Evolutionary conservation across 2,329 filamentous ascomycete species (phyloP).

Genomic region (Pseudodiploospora longispora): DNA sequence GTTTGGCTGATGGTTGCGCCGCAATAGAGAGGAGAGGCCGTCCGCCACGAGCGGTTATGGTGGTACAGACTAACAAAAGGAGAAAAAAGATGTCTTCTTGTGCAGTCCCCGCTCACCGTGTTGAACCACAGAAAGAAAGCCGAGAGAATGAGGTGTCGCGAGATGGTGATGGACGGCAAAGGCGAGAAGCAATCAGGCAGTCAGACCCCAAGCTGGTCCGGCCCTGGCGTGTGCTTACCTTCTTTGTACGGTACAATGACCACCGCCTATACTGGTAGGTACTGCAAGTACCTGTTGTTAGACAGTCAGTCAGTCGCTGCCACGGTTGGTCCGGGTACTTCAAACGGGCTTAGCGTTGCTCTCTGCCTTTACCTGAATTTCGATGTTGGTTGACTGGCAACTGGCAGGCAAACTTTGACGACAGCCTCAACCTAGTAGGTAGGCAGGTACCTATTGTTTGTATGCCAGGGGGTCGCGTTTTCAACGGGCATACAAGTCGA

Average conservation of each 20-base stretch:
- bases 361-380: conserved; percentile 3
- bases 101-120: conserved; percentile 1
- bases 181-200: conserved; percentile 5
- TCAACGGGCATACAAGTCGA: too few relatives aligned
- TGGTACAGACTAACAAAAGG: neutral
- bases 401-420: too few relatives aligned
- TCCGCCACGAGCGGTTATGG: neutral
- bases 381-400: too few relatives aligned
- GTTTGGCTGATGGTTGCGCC: neutral
- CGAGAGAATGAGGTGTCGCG: conserved; percentile 1
- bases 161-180: conserved; percentile 5
- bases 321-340: neutral
- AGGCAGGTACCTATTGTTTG: too few relatives aligned
- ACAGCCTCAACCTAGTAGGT: too few relatives aligned
- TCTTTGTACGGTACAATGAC: too few relatives aligned
- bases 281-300: too few relatives aligned
- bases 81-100: neutral
- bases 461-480: too few relatives aligned
- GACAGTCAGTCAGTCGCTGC: too few relatives aligned
- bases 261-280: too few relatives aligned
- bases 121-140: neutral
- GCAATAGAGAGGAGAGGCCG: neutral
- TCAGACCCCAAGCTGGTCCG: conserved; percentile 6
- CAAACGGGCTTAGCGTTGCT: conserved; percentile 4
- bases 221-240: too few relatives aligned